A percentile compares a stretch with the other conserved stretches of the same genome.
phyloP scores from a whole-genome alignment of 192 early-diverging fungal species.

The Backusella westeae region DNA sequence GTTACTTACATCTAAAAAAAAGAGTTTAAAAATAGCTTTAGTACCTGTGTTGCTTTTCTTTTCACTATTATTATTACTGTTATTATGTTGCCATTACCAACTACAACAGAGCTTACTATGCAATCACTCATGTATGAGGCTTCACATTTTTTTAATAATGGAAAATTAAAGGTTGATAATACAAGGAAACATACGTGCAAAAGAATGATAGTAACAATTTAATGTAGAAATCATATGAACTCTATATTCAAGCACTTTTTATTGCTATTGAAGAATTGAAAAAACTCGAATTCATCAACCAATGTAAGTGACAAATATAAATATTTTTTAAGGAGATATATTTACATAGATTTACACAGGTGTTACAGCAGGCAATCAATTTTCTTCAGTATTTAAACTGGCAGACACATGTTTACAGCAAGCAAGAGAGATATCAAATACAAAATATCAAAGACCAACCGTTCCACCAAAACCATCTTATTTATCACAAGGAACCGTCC shows the following conservation, averaged over 20 bases:
- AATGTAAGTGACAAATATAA: constrained; percentile 35
- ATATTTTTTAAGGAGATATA: not conserved
- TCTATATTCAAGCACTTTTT: constrained; percentile 45
- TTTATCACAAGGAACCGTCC: constrained; percentile 9
- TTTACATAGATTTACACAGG: not conserved
- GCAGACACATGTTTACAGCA: constrained; percentile 42
- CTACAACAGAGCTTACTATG: not conserved
- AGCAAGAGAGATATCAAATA: constrained; percentile 46
- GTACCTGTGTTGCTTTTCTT: not conserved
- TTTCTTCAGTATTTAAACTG: constrained; percentile 36
- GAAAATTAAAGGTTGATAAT: constrained; percentile 9
- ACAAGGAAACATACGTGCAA: not conserved
- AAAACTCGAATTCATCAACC: constrained; percentile 47
- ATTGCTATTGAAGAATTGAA: constrained; percentile 41
- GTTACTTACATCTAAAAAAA: not conserved
- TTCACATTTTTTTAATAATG: not conserved
- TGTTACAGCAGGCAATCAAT: not conserved
- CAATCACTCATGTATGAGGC: constrained; percentile 7
- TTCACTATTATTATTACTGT: not conserved
- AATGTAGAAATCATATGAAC: constrained; percentile 20
- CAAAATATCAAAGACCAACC: constrained; percentile 33
- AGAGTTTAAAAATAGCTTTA: not conserved
- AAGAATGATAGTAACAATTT: not conserved
- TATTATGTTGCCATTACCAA: not conserved
- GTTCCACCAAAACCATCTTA: not conserved